phyloP scores from a whole-genome alignment of 2,329 filamentous ascomycete genomes.

The Aspergillus piperis region DNA sequence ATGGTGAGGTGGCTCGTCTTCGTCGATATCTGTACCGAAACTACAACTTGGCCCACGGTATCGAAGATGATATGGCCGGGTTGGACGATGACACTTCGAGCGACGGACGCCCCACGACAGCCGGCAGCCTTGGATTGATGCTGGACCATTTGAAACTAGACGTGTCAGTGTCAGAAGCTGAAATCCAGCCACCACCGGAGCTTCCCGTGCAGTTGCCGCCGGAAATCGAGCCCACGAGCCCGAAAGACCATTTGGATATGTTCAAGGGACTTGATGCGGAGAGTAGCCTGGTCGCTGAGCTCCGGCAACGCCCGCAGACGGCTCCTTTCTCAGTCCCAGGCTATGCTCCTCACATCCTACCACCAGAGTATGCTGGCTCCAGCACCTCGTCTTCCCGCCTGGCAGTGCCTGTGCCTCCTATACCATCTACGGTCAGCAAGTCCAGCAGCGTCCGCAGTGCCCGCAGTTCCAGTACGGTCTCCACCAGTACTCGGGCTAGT shows the following conservation, averaged over 20 bases:
- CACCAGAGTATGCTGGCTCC: conserved; percentile 27
- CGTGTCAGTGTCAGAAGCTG: conserved; percentile 33
- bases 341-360: conserved; percentile 19
- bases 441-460: conserved; percentile 40
- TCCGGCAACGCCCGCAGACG: conserved; percentile 28
- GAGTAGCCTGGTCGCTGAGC: conserved; percentile 21
- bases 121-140: conserved; percentile 41
- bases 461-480: conserved; percentile 40
- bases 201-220: conserved; percentile 17
- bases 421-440: conserved; percentile 29
- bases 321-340: conserved; percentile 24
- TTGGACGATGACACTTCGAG: conserved; percentile 36
- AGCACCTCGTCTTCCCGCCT: conserved; percentile 26
- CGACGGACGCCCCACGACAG: conserved; percentile 42
- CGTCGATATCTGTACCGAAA: conserved; percentile 50
- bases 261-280: conserved; percentile 22
- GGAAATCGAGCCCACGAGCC: conserved; percentile 1
- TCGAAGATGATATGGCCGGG: conserved; percentile 20
- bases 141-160: conserved; percentile 42
- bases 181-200: conserved; percentile 26
- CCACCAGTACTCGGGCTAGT: conserved; percentile 38
- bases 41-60: conserved; percentile 44
- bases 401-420: conserved; percentile 35
- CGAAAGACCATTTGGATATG: conserved; percentile 22
- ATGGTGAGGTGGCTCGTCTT: conserved; percentile 45